Evolutionary conservation across 1,139 yeast genomes (phyloP).

Genomic region (Yamadazyma spencermartinsiae): DNA sequence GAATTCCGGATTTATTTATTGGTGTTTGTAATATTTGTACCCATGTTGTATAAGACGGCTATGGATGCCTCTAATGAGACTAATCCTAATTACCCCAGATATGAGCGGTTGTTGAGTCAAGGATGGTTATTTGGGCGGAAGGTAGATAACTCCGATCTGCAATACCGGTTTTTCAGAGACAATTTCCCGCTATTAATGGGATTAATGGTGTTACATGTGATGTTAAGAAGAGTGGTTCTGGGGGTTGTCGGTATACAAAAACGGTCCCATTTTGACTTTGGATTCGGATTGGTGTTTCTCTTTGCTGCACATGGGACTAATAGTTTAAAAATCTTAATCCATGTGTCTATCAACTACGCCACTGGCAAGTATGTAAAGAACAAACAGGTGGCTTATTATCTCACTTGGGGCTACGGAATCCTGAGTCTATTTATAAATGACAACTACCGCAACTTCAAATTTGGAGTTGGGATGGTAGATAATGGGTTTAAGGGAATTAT

Average conservation of each 20-base stretch:
- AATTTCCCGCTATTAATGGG: constrained; percentile 64
- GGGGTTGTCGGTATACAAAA: constrained; percentile 21
- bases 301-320: constrained; percentile 80
- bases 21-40: constrained; percentile 68
- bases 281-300: constrained; percentile 71
- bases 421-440: constrained; percentile 78
- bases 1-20: constrained; percentile 72
- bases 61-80: constrained; percentile 76
- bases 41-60: constrained; percentile 79
- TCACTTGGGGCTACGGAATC: constrained; percentile 79
- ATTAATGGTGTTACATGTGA: constrained; percentile 55
- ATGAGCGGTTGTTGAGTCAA: constrained; percentile 56
- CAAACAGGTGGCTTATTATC: constrained; percentile 27
- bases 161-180: constrained; percentile 84
- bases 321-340: constrained; percentile 57
- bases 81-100: constrained; percentile 73
- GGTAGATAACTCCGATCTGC: constrained; percentile 88
- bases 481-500: constrained; percentile 69
- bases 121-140: constrained; percentile 82
- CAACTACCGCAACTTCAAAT: constrained; percentile 53
- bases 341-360: constrained; percentile 54
- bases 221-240: constrained; percentile 41
- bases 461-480: constrained; percentile 56
- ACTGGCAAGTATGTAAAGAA: constrained; percentile 48
- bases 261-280: constrained; percentile 64